Conservation (phyloP, 768 basidiomycete genomes). For the Rickenella mellea region DNA sequence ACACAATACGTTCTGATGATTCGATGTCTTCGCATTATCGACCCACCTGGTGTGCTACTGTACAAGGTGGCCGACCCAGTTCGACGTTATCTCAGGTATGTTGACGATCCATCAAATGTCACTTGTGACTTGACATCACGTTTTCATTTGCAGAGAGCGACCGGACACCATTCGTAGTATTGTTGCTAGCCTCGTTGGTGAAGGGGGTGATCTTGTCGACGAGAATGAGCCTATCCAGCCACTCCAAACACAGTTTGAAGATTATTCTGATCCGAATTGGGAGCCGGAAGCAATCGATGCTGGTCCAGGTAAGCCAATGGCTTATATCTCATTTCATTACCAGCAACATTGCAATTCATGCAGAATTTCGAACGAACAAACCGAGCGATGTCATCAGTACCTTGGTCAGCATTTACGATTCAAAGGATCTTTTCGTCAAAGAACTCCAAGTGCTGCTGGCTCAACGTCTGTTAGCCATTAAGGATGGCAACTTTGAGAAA, state of each 20-base stretch:
- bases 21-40: conserved; percentile 79
- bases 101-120: background rate
- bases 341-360: background rate
- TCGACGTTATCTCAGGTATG: conserved; percentile 74
- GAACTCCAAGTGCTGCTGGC: conserved; percentile 90
- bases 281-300: conserved; percentile 95
- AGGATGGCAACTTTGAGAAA: conserved; percentile 69
- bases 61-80: conserved; percentile 94
- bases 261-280: conserved; percentile 90
- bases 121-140: conserved; percentile 5
- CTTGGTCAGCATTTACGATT: conserved; percentile 94
- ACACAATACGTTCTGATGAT: conserved; percentile 89
- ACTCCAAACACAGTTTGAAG: conserved; percentile 73
- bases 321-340: background rate
- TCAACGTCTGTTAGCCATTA: conserved; percentile 71
- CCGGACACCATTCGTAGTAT: conserved; percentile 93
- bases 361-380: conserved; percentile 88
- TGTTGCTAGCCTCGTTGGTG: conserved; percentile 82
- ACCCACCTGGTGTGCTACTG: conserved; percentile 86
- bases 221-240: conserved; percentile 76
- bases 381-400: conserved; percentile 93
- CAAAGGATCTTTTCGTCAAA: conserved; percentile 91
- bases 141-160: conserved; percentile 45
- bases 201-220: conserved; percentile 74
- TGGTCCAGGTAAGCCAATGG: conserved; percentile 60